Conservation (phyloP, 2,329 filamentous ascomycete species). For the Ceratocystis eucalypticola region DNA sequence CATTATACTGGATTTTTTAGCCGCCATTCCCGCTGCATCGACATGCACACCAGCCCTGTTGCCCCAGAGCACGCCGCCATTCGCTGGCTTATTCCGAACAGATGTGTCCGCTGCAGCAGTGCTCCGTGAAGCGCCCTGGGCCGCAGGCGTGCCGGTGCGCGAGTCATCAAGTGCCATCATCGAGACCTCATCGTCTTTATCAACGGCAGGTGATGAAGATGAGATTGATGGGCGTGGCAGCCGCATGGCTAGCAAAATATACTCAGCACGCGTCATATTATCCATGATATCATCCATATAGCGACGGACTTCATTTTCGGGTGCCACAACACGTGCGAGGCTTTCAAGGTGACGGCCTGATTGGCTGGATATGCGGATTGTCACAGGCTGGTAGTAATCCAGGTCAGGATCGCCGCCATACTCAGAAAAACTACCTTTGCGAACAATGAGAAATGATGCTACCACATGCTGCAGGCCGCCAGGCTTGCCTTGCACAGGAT, state of each 20-base stretch:
- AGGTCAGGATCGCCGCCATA: constrained; percentile 48
- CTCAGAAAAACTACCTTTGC: constrained; percentile 54
- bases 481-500: constrained; percentile 13
- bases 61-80: constrained; percentile 27
- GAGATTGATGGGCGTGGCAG: constrained; percentile 34
- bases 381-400: constrained; percentile 67
- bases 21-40: constrained; percentile 15
- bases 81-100: constrained; percentile 22
- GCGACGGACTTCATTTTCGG: constrained; percentile 46
- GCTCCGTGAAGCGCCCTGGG: constrained; percentile 25
- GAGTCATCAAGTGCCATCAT: constrained; percentile 26
- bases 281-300: constrained; percentile 62
- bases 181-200: constrained; percentile 23
- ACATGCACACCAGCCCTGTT: constrained; percentile 17
- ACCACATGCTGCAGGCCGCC: constrained; percentile 46
- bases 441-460: constrained; percentile 64
- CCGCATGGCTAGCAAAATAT: constrained; percentile 53
- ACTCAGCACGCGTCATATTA: constrained; percentile 54
- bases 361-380: constrained; percentile 43
- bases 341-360: constrained; percentile 46
- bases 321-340: constrained; percentile 47
- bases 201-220: constrained; percentile 23
- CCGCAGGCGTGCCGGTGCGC: constrained; percentile 25
- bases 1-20: not conserved
- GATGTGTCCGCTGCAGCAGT: constrained; percentile 20